Evolutionary conservation across 441 rosid genomes (phyloP).

Genomic region (Viola pubescens): DNA sequence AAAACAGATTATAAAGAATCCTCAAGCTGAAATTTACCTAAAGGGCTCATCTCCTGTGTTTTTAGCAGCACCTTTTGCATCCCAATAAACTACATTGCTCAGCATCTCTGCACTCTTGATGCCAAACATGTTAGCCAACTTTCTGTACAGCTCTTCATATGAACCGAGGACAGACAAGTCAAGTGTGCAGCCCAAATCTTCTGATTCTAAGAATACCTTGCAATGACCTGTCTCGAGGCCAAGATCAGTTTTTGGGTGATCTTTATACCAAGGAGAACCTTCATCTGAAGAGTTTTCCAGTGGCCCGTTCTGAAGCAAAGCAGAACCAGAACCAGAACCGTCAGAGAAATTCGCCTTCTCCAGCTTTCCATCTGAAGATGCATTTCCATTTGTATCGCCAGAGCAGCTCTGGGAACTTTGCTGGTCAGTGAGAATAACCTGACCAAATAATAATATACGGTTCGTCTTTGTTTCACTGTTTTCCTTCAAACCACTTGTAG

Average conservation of each 20-base stretch:
- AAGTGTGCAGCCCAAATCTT: conserved; percentile 74
- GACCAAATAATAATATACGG: conserved; percentile 76
- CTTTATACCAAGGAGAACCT: conserved; percentile 50
- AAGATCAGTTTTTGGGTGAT: conserved; percentile 28
- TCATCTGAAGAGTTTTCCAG: conserved; percentile 45
- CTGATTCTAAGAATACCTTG: conserved; percentile 84
- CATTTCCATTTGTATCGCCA: conserved; percentile 40
- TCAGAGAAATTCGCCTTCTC: conserved; percentile 44
- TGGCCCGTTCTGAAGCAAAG: conserved; percentile 33
- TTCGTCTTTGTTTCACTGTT: conserved; percentile 43
- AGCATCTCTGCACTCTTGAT: conserved; percentile 51
- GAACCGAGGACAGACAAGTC: conserved; percentile 65
- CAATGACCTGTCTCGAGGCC: conserved; percentile 60
- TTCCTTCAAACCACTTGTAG: conserved; percentile 25
- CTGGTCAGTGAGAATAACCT: conserved; percentile 61
- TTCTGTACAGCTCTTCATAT: conserved; percentile 55
- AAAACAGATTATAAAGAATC: not conserved
- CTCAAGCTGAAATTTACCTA: conserved; percentile 33
- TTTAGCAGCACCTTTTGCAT: conserved; percentile 47
- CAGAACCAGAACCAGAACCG: conserved; percentile 46
- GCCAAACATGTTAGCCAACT: conserved; percentile 64
- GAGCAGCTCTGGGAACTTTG: conserved; percentile 54
- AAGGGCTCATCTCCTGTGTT: conserved; percentile 79
- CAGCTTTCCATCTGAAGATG: conserved; percentile 33
- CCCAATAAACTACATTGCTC: conserved; percentile 52